Percentiles rank a stretch among this genome's conserved stretches.
phyloP scores from a whole-genome alignment of 148 eudicot genomes.

The Diospyros kaki region DNA sequence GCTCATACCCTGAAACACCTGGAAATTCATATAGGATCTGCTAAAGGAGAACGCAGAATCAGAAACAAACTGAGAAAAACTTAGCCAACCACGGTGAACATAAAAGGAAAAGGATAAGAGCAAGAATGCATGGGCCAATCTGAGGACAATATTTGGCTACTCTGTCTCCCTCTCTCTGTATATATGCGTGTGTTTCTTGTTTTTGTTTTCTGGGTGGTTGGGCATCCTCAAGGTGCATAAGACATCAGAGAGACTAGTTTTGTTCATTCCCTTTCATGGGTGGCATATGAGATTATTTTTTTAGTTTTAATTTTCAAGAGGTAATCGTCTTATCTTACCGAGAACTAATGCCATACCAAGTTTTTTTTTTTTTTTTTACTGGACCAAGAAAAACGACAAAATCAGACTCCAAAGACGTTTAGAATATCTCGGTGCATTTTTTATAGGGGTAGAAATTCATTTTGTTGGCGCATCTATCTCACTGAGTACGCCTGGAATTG shows the following conservation, averaged over 20 bases:
- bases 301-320: constrained; percentile 2
- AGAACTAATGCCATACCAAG: constrained; percentile 4
- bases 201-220: neutral
- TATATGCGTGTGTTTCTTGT: no score
- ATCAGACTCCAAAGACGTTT: constrained; percentile 14
- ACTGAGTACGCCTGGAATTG: constrained; percentile 16
- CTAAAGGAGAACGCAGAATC: no score
- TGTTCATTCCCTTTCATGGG: neutral
- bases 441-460: constrained; percentile 10
- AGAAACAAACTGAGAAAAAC: no score
- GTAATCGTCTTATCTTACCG: neutral
- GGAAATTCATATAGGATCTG: no score
- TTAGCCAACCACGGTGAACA: no score
- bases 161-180: constrained; percentile 1
- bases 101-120: no score
- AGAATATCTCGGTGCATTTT: constrained; percentile 23
- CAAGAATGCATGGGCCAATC: no score
- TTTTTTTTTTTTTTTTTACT: neutral
- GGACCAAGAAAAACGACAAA: constrained; percentile 12
- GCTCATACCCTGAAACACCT: no score
- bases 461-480: constrained; percentile 30
- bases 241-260: neutral
- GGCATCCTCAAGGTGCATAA: neutral
- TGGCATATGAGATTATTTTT: neutral
- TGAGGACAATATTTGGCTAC: no score